Evolutionary conservation across 495 filamentous ascomycete species (phyloP).

Genomic region (Aspergillus incahuasiensis): DNA sequence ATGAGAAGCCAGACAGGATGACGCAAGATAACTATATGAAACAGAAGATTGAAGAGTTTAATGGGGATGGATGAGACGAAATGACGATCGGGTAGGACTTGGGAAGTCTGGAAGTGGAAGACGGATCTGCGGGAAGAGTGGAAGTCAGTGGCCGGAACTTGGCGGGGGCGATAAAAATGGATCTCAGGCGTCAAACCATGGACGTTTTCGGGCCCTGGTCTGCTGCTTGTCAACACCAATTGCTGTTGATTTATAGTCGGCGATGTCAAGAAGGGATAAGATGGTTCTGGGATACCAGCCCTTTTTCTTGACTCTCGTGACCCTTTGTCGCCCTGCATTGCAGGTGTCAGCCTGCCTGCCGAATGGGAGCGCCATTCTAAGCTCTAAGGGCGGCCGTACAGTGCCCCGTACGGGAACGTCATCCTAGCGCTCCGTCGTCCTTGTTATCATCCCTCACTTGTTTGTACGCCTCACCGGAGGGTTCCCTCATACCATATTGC

Average conservation of each 20-base stretch:
- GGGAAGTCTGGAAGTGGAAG: background rate
- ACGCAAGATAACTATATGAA: constrained; percentile 3
- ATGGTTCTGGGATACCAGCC: background rate
- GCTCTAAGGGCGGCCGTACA: background rate
- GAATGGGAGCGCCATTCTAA: background rate
- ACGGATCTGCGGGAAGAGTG: background rate
- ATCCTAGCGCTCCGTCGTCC: background rate
- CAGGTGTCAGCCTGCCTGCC: background rate
- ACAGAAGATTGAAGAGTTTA: background rate
- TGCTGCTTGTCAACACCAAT: background rate
- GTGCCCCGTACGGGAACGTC: background rate
- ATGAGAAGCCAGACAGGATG: background rate
- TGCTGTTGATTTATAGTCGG: background rate
- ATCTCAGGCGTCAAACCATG: constrained; percentile 4
- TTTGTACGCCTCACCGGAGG: background rate
- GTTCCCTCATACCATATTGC: background rate
- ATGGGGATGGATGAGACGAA: constrained; percentile 9
- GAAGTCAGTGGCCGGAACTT: constrained; percentile 5
- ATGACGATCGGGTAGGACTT: background rate
- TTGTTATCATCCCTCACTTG: background rate
- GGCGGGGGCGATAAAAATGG: constrained; percentile 11
- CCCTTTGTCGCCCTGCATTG: background rate
- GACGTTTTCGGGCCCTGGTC: constrained; percentile 30
- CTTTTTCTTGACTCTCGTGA: background rate
- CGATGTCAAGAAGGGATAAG: background rate